Conservation (phyloP, 352 stramenopile genomes). For the Pythium phragmitis region DNA sequence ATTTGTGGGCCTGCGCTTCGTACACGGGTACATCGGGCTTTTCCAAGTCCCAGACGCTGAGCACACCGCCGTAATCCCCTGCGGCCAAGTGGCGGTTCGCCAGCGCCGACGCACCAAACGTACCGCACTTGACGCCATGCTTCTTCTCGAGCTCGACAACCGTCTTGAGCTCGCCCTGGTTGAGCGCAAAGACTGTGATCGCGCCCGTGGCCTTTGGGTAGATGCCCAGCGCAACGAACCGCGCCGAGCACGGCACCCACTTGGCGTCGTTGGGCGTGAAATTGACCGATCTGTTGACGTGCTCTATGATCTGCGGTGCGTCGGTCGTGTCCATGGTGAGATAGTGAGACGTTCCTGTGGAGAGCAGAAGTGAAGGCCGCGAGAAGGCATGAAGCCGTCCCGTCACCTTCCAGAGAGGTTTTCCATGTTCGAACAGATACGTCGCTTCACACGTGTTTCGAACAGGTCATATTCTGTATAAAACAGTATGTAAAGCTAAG, state of each 20-base stretch:
- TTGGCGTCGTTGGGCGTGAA: slow-evolving; percentile 95
- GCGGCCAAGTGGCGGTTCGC: slow-evolving; percentile 88
- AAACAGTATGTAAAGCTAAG: background rate
- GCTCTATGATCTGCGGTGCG: slow-evolving; percentile 96
- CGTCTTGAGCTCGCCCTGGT: slow-evolving; percentile 84
- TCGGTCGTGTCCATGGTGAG: slow-evolving; percentile 93
- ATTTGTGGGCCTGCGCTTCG: slow-evolving; percentile 88
- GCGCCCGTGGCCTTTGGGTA: slow-evolving; percentile 92
- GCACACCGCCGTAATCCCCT: slow-evolving; percentile 72
- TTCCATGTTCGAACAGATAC: slow-evolving; percentile 1
- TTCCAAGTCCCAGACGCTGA: slow-evolving; percentile 89
- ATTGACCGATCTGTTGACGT: slow-evolving; percentile 89
- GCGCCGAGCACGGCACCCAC: slow-evolving; percentile 94
- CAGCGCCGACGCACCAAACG: slow-evolving; percentile 92
- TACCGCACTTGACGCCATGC: slow-evolving; percentile 95
- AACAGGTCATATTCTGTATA: background rate
- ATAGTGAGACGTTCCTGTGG: background rate
- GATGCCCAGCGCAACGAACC: slow-evolving; percentile 93
- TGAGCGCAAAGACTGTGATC: slow-evolving; percentile 90
- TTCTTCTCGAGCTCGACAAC: slow-evolving; percentile 71
- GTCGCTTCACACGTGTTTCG: slow-evolving; percentile 1
- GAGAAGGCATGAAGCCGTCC: too few relatives aligned
- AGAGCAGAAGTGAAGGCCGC: background rate
- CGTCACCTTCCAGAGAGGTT: background rate
- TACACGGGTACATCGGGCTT: slow-evolving; percentile 78